These are phyloP conservation scores for Candida xyloterini DNA, from an alignment of 805 yeast species.

Conservation along the genomic window DNA sequence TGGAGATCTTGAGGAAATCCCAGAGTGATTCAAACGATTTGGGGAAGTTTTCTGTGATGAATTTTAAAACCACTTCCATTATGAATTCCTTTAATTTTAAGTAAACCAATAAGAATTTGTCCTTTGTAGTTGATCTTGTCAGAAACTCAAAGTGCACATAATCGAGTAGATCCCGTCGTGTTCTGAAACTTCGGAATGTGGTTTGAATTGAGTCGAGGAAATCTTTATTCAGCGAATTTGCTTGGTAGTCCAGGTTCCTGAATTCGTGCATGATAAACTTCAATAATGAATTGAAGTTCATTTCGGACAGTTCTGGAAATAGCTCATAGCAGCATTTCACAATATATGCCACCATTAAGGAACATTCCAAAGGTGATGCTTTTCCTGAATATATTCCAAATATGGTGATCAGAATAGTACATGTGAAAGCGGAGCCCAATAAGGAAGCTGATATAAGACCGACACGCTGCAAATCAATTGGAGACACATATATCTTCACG, in stretches of 20 bases:
- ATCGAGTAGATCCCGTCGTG: slow-evolving; percentile 19
- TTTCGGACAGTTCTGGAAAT: slow-evolving; percentile 77
- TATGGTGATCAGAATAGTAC: slow-evolving; percentile 68
- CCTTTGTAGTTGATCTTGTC: slow-evolving; percentile 19
- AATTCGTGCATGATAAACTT: slow-evolving; percentile 37
- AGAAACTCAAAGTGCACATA: slow-evolving; percentile 17
- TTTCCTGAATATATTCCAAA: slow-evolving; percentile 80
- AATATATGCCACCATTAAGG: slow-evolving; percentile 82
- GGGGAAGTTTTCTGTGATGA: slow-evolving; percentile 51
- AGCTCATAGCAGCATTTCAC: slow-evolving; percentile 92
- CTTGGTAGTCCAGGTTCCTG: slow-evolving; percentile 33
- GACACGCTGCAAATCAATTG: slow-evolving; percentile 57
- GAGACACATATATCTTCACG: slow-evolving; percentile 77
- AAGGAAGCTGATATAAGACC: slow-evolving; percentile 75
- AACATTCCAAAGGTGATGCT: slow-evolving; percentile 90
- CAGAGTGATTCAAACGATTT: slow-evolving; percentile 51
- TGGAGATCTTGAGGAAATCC: slow-evolving; percentile 51
- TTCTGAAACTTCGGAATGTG: slow-evolving; percentile 22
- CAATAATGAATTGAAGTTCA: slow-evolving; percentile 32
- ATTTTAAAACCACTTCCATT: slow-evolving; percentile 31
- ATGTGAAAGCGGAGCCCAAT: slow-evolving; percentile 79
- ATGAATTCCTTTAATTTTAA: slow-evolving; percentile 27
- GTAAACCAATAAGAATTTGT: slow-evolving; percentile 19
- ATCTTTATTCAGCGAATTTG: slow-evolving; percentile 29
- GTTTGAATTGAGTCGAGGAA: slow-evolving; percentile 35